Evolutionary conservation across 495 filamentous ascomycete genomes (phyloP), one percentile per base, ranked within the genome.

Genomic region (Venustampulla echinocandica): DNA sequence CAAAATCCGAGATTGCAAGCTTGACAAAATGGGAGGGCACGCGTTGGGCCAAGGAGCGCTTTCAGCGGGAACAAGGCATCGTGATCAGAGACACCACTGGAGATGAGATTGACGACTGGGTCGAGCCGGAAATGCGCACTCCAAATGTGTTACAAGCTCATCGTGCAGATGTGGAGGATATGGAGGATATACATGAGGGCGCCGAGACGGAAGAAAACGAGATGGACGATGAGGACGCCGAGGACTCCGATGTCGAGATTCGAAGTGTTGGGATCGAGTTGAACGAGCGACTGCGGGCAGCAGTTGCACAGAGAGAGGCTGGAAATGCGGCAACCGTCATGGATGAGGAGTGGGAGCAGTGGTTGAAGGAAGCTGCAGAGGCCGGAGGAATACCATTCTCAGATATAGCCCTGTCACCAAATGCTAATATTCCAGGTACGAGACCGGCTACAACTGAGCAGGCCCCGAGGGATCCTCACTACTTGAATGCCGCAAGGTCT

Each of bases 21-120:
- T 67, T 95, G 48, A 94, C 89, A 50, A 84, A 84, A 56, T 95
- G 89, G 89, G 87, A 94, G 60, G 89, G 89, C n/a, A 94, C 89
- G 42, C 82, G 84, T 54, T 93, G 83, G 70, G 89, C 89, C 22
- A 82, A 87, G 48, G 80, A 90, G 59, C 77, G 82, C 11, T 94
- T 84, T 60, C 89, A 95, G 66, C 68, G 69, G 33, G 87, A 94
- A 58, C 79, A 86, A 55, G 78, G 80, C 2, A 69, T 82, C 37
- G 69, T 57, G 17, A 87, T 95, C 53, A 64, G 64, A 47, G 89
- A 95, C 61, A 94, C 89, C 2, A 87, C 88, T 1, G 79, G 79
- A 45, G 76, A 85, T 56, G 75, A 70, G 13, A 80, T 94, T 49
- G 53, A 57, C 2, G 57, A 66, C 22, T 80, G 68, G 65, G 64